These are phyloP conservation scores for Colletotrichum melonis DNA, from an alignment of 2,329 filamentous ascomycete species.

Conservation along the genomic window DNA sequence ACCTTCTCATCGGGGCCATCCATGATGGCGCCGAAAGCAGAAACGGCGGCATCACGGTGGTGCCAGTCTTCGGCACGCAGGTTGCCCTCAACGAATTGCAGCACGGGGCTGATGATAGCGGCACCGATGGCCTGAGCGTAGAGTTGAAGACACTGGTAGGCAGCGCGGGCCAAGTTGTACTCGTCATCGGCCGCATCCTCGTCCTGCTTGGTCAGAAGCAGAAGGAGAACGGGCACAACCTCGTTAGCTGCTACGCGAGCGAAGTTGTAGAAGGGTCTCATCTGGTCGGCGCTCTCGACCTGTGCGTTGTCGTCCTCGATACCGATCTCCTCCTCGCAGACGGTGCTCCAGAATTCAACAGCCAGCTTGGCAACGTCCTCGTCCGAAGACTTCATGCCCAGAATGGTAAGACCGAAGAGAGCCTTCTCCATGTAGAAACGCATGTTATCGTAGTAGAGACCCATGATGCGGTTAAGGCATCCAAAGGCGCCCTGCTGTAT, in stretches of 20 bases:
- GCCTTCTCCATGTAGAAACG: slow-evolving; percentile 99
- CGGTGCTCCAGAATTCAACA: slow-evolving; percentile 99
- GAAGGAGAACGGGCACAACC: slow-evolving; percentile 91
- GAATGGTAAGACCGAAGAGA: slow-evolving; percentile 94
- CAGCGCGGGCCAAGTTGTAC: slow-evolving; percentile 94
- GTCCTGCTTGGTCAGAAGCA: slow-evolving; percentile 94
- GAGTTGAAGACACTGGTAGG: slow-evolving; percentile 96
- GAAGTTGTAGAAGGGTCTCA: slow-evolving; percentile 96
- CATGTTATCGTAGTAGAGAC: slow-evolving; percentile 99
- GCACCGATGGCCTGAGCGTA: slow-evolving; percentile 92
- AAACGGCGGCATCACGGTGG: slow-evolving; percentile 92
- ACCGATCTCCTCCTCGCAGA: slow-evolving; percentile 97
- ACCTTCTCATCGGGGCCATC: slow-evolving; percentile 95
- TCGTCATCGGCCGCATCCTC: slow-evolving; percentile 97
- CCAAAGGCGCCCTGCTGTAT: slow-evolving; percentile 98
- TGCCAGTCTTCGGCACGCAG: slow-evolving; percentile 95
- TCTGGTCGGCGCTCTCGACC: slow-evolving; percentile 81
- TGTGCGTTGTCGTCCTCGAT: slow-evolving; percentile 97
- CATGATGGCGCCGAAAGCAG: slow-evolving; percentile 98
- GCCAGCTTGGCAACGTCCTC: slow-evolving; percentile 98
- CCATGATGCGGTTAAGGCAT: slow-evolving; percentile 98
- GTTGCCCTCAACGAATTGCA: slow-evolving; percentile 92
- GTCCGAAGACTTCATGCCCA: slow-evolving; percentile 98
- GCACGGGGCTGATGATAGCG: slow-evolving; percentile 85
- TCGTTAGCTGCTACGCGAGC: slow-evolving; percentile 91